Evolutionary conservation across 306 rosid species (phyloP), one percentile per base, ranked within the genome.

Genomic region (Cucurbita argyrosperma): DNA sequence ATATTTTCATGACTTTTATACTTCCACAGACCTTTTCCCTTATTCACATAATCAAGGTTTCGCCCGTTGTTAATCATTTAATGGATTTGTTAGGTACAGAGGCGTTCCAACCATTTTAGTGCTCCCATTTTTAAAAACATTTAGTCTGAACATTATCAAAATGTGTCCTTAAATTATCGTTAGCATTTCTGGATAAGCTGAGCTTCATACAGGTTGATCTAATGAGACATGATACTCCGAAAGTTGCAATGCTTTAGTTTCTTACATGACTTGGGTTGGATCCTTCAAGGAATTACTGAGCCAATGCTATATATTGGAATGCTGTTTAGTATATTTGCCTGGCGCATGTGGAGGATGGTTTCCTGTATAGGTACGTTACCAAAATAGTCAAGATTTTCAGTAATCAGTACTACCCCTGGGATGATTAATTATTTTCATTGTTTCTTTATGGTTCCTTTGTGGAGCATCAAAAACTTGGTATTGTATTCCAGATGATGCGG

Each of bases 401-500:
- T 35, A 69, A 14, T 47, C 8, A 23, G 14, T 49, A 49, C 23
- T 26, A 69, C 9, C 45, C 43, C 15, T 26, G 43, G 57, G 21
- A 26, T 47, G 43, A 40, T 9, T 30, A 62, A 75, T 15, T 63
- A 37, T 58, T 58, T 68, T 26, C 14, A 11, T 52, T 52, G 62
- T 51, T 95, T 76, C 91, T 91, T 79, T 95, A 95, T 84, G 95
- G 91, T 74, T 97, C 89, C 71, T 89, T 52, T 91, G 99, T 79
- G 99, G 99, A 45, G 99, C 97, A 76, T 82, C 97, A 83, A 95
- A 95, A 89, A 91, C 99, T 56, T 95, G 99, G 99, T 95, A 95
- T 50, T 97, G 97, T 43, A 82, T 91, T 79, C 99, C 97, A 11
- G 96, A 97, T 77, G 91, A 82, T 51, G 96, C 91, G 35, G 99